Base-by-base conservation (phyloP, 768 basidiomycete genomes). In the Suillus sp. region DNA sequence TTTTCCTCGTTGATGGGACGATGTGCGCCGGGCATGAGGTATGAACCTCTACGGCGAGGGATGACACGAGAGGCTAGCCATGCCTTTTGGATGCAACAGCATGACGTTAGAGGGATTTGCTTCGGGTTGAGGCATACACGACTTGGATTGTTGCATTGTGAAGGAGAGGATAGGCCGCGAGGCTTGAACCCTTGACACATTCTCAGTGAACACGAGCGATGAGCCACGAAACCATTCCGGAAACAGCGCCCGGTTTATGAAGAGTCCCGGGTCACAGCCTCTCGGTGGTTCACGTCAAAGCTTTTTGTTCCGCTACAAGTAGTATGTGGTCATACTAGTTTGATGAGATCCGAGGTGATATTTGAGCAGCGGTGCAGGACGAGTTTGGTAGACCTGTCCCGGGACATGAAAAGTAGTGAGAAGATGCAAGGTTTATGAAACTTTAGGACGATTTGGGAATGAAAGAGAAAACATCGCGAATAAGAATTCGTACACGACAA, bases 21-120 rank as follows among this genome's bases (percentile, higher is more conserved):
- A 66, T 86, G 88, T 45, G 85, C 86, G 53, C 92, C 92, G 38
- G 92, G 86, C 58, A 84, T 80, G 66, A 88, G 80, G 72, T 75
- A 64, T 66, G 71, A 37, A 22, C 80, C 83, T 50, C 78, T 79
- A 48, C 82, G 80, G 32, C 77, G 77, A 37, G 83, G 80, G 30
- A 86, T 69, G 66, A 77, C 71, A 68, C 87, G 80, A 35, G 87
- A 89, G 13, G 84, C 80, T 20, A 86, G 68, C 87, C 87, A 89
- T 37, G 82, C 83, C 57, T 86, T 82, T 61, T 73, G 68, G 30
- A 76, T 22, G 48, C 72, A 70, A 64, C 53, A 64, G 58, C 65
- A 64, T 51, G 65, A 63, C 34, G 65, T 51, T 30, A 57, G 18
- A 10, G 66, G 40, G 1, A 59, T 13, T 3, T 57, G 50, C 57